Evolutionary conservation across 352 stramenopile genomes (phyloP), one percentile per base, ranked within the genome.

Genomic region (Pythium coloratum): DNA sequence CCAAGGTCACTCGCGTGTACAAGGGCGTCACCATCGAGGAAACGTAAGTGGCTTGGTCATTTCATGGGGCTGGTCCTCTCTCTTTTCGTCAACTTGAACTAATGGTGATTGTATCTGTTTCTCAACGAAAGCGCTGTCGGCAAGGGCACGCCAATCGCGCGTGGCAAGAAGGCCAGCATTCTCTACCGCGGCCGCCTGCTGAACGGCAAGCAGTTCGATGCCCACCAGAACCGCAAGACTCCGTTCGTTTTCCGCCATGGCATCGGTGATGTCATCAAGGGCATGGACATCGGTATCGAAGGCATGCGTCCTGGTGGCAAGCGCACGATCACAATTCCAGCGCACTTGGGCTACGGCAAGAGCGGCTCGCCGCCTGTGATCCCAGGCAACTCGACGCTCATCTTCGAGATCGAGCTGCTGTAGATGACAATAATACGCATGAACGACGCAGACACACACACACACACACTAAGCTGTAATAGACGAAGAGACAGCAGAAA

Each of bases 261-360:
- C 56, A 82, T 92, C 30, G 88, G 88, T 44, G 82, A 97, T 58
- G 95, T 99, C 33, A 98, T 99, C 76, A 96, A 97, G 71, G 95
- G 95, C 67, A 98, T 97, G 94, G 96, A 98, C 75, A 90, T 98
- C 66, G 88, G 95, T 46, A 97, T 99, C 16, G 82, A 94, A 53
- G 88, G 86, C 66, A 96, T 96, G 86, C 84, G 85, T 34, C 62
- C 87, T 1, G 88, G 88, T 33, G 89, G 87, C 67, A 96, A 99
- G 83, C 95, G 96, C 53, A 96, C 88, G 30, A 92, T 99, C 55
- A 78, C 81, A 14, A 98, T 98, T 60, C 94, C 95, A 30, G 82
- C 78, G 44, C 92, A 98, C 77, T 96, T 98, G 66, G 97, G 94
- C 55, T 99, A 99, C 71, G 97, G 97, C 62, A 77, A 77, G 26